Evolutionary conservation across 2,329 filamentous ascomycete genomes (phyloP).

Genomic region (Helotiales sp.): DNA sequence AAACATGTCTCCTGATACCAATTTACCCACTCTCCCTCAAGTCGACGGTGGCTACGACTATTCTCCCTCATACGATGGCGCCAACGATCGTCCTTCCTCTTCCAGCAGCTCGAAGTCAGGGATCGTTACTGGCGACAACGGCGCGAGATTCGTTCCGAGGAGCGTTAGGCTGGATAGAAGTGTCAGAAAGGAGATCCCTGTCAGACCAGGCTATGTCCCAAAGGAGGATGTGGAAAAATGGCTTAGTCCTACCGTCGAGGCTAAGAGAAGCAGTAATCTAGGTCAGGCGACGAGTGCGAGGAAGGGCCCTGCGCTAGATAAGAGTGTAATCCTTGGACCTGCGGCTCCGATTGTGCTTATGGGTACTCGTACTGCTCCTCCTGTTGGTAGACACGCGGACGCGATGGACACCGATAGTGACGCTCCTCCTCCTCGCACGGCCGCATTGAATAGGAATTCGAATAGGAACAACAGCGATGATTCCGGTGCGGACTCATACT

Average conservation of each 20-base stretch:
- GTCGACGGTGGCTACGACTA: slow-evolving; percentile 5
- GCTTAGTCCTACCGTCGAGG: neutral
- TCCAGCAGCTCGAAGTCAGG: slow-evolving; percentile 46
- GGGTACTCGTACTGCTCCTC: too few species aligned
- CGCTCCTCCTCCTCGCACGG: too few species aligned
- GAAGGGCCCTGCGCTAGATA: neutral
- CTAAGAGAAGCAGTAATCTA: neutral
- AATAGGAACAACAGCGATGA: too few species aligned
- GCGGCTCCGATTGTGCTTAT: too few species aligned
- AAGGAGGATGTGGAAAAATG: slow-evolving; percentile 67
- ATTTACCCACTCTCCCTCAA: neutral
- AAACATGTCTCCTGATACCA: neutral
- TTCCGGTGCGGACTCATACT: too few species aligned
- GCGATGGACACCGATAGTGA: too few species aligned
- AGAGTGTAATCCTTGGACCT: too few species aligned
- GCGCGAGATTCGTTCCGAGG: slow-evolving; percentile 80
- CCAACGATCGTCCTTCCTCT: slow-evolving; percentile 3
- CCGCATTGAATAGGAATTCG: too few species aligned
- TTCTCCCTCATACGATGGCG: neutral
- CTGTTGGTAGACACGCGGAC: too few species aligned
- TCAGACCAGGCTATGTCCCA: slow-evolving; percentile 85
- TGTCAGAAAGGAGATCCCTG: slow-evolving; percentile 82
- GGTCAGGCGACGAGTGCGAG: neutral
- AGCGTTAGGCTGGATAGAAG: slow-evolving; percentile 82
- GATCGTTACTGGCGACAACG: slow-evolving; percentile 70